Percentiles rank a stretch among this genome's conserved stretches.
These are phyloP conservation scores for Calocybe cyanea DNA, from an alignment of 768 basidiomycete genomes.

Conservation along the genomic window DNA sequence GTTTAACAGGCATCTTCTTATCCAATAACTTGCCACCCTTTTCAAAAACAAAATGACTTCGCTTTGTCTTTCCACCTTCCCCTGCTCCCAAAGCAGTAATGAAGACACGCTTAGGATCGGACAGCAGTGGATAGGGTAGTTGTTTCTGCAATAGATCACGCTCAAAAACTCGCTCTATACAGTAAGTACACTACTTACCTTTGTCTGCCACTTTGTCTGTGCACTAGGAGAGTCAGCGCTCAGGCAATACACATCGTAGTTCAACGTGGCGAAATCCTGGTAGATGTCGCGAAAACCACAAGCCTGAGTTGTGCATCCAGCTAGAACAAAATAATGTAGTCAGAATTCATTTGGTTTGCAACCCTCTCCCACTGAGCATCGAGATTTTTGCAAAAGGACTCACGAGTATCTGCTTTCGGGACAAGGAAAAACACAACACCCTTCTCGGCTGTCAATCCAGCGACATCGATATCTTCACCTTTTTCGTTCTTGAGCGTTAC, in stretches of 20 bases:
- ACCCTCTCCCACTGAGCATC: not conserved
- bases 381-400: constrained; percentile 19
- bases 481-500: constrained; percentile 82
- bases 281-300: constrained; percentile 88
- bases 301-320: constrained; percentile 90
- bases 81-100: constrained; percentile 82
- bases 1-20: constrained; percentile 82
- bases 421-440: constrained; percentile 82
- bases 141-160: constrained; percentile 51
- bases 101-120: constrained; percentile 79
- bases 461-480: constrained; percentile 71
- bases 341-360: too few species aligned
- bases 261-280: constrained; percentile 63
- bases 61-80: constrained; percentile 77
- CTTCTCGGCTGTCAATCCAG: constrained; percentile 57
- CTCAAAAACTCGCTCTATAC: not conserved
- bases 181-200: constrained; percentile 41
- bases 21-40: constrained; percentile 88
- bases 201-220: constrained; percentile 83
- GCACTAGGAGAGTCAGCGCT: constrained; percentile 74
- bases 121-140: constrained; percentile 82
- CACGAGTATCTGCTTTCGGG: constrained; percentile 84
- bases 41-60: constrained; percentile 92
- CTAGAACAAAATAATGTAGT: too few species aligned
- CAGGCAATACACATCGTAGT: constrained; percentile 80